These are phyloP conservation scores for Solanum tarapatanum DNA, from an alignment of 257 asterid species.

Conservation along the genomic window DNA sequence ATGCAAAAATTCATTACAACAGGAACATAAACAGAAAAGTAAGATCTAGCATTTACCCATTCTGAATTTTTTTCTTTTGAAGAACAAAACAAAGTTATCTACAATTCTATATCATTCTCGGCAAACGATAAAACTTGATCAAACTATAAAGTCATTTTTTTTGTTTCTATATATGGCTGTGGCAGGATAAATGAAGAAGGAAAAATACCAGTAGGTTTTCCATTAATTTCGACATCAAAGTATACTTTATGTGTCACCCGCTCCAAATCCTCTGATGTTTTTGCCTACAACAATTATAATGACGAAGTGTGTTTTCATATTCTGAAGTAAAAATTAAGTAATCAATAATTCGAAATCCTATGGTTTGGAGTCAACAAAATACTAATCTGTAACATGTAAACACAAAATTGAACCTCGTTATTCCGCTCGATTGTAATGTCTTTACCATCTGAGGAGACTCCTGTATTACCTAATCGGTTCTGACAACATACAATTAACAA, in stretches of 20 bases:
- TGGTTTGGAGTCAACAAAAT: not conserved
- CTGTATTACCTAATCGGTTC: conserved; percentile 57
- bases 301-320: not conserved
- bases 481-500: conserved; percentile 9
- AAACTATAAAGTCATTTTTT: not conserved
- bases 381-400: not conserved
- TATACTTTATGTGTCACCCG: conserved; percentile 63
- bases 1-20: not conserved
- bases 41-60: not conserved
- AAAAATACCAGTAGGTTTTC: conserved; percentile 42
- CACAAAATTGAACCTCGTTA: conserved; percentile 22
- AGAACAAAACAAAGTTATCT: not conserved
- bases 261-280: conserved; percentile 26
- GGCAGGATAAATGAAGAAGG: not conserved
- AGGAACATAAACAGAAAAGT: not conserved
- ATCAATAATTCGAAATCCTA: not conserved
- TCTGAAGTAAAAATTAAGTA: not conserved
- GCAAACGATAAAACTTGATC: not conserved
- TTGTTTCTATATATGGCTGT: not conserved
- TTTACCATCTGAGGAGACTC: conserved; percentile 18
- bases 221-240: conserved; percentile 70
- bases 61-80: not conserved
- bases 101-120: not conserved
- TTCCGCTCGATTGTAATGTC: conserved; percentile 16
- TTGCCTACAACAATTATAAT: conserved; percentile 25